Evolutionary conservation across 768 basidiomycete species (phyloP), one percentile per base, ranked within the genome.

Genomic region (Calocera cornea): DNA sequence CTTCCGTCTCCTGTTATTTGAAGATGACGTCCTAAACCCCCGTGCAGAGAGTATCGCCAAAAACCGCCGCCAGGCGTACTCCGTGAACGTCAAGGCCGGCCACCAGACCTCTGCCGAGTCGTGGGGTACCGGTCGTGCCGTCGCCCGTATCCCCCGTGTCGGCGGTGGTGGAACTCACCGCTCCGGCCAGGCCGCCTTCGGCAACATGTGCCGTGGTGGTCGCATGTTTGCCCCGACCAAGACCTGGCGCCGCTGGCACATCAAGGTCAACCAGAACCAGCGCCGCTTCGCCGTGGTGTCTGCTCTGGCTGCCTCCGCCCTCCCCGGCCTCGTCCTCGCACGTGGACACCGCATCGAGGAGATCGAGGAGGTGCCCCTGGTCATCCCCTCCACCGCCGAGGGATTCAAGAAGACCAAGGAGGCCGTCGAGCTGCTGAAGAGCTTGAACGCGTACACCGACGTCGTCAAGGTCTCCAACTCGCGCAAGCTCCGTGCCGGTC

Each of bases 141-240:
- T 99, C 71, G 95, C 95, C 31, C 97, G 97, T 94, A 98, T 99
- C 77, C 97, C 97, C 79, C 95, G 97, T 90, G 95, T 99, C 71
- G 92, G 92, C 76, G 97, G 97, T 77, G 90, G 91, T 76, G 97
- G 97, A 79, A 98, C 97, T 73, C 92, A 95, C 83, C 90, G 97
- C 72, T 95, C 97, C 67, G 97, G 97, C 69, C 95, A 95, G 89
- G 97, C 92, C 78, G 97, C 97, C 34, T 98, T 98, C 82, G 97
- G 97, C 76, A 98, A 98, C 89, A 98, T 99, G 97, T 98, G 95
- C 84, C 91, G 97, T 79, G 95, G 97, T 76, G 97, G 97, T 83
- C 93, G 97, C 77, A 98, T 99, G 97, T 98, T 99, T 80, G 95
- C 95, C 33, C 97, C 97, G 19, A 98, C 95, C 81, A 97, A 97